A percentile compares a stretch with the other conserved stretches of the same genome.
phyloP scores from a whole-genome alignment of 2,329 filamentous ascomycete species.

The Ophiostoma perfectum region DNA sequence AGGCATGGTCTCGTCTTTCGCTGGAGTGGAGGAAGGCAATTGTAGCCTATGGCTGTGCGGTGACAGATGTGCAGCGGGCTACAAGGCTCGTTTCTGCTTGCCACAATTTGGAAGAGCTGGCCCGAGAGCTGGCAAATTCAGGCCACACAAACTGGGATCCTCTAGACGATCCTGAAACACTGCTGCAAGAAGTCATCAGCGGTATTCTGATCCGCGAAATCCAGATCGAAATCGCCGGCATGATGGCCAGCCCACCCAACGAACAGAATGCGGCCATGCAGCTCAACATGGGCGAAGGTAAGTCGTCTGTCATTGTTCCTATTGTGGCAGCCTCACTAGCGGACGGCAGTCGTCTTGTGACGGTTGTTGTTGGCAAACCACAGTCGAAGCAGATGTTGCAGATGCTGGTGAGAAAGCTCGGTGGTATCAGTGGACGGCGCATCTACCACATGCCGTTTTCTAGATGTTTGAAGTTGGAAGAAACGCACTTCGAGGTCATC shows the following conservation, averaged over 20 bases:
- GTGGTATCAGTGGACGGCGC: constrained; percentile 49
- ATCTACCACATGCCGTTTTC: constrained; percentile 57
- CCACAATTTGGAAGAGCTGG: constrained; percentile 32
- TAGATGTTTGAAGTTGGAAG: constrained; percentile 39
- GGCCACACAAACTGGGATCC: constrained; percentile 55
- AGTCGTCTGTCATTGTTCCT: constrained; percentile 63
- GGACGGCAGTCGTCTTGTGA: constrained; percentile 45
- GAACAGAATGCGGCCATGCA: constrained; percentile 53
- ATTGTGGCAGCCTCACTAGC: constrained; percentile 53
- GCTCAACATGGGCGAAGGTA: constrained; percentile 68
- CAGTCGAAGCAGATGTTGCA: constrained; percentile 57
- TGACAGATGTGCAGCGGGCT: constrained; percentile 40
- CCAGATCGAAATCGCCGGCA: constrained; percentile 51
- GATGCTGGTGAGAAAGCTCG: constrained; percentile 49
- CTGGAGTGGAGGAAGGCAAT: constrained; percentile 36
- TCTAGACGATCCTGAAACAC: constrained; percentile 48
- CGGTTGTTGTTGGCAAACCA: constrained; percentile 57
- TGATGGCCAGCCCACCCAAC: constrained; percentile 43
- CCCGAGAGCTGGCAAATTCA: constrained; percentile 42
- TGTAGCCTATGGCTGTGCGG: constrained; percentile 37
- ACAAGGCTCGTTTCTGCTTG: constrained; percentile 35
- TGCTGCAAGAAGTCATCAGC: constrained; percentile 61
- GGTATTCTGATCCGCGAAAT: constrained; percentile 55
- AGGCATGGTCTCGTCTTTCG: constrained; percentile 31
- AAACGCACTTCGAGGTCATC: constrained; percentile 35